phyloP scores from a whole-genome alignment of 2,329 filamentous ascomycete species.

The Pyrenophora graminea region DNA sequence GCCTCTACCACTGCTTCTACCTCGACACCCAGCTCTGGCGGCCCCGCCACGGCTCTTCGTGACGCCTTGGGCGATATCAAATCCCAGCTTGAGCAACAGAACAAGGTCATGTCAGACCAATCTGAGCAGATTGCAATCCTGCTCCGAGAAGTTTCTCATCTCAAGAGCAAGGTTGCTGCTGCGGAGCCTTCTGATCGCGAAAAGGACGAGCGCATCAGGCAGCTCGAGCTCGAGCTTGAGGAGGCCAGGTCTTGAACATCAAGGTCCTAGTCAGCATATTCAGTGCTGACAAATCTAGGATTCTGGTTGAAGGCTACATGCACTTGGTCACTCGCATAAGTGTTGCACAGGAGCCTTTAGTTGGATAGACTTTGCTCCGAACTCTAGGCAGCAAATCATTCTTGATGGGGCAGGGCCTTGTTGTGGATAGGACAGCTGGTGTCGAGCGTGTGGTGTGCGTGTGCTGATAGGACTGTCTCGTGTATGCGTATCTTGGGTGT shows the following conservation, averaged over 20 bases:
- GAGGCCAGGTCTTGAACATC: constrained; percentile 43
- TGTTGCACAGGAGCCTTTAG: neutral
- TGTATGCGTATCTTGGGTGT: constrained; percentile 15
- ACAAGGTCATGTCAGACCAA: constrained; percentile 75
- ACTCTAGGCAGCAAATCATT: neutral
- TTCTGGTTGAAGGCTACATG: neutral
- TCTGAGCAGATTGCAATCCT: constrained; percentile 73
- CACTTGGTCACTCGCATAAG: constrained; percentile 3
- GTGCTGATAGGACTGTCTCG: constrained; percentile 11
- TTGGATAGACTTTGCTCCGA: constrained; percentile 4
- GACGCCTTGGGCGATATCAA: constrained; percentile 77
- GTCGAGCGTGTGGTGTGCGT: constrained; percentile 2
- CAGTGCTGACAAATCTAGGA: neutral
- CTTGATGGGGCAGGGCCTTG: neutral
- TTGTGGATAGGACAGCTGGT: neutral
- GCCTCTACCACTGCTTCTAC: constrained; percentile 46
- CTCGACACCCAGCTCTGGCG: constrained; percentile 47
- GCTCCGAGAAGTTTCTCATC: constrained; percentile 62
- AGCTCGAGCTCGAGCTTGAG: constrained; percentile 49
- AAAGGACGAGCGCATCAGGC: constrained; percentile 48
- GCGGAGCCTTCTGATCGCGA: constrained; percentile 39
- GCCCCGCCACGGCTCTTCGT: constrained; percentile 61
- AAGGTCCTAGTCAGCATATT: neutral
- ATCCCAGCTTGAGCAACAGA: constrained; percentile 74
- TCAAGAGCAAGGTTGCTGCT: constrained; percentile 75